phyloP scores from a whole-genome alignment of 129 eudicot species.

The Artemisia annua region DNA sequence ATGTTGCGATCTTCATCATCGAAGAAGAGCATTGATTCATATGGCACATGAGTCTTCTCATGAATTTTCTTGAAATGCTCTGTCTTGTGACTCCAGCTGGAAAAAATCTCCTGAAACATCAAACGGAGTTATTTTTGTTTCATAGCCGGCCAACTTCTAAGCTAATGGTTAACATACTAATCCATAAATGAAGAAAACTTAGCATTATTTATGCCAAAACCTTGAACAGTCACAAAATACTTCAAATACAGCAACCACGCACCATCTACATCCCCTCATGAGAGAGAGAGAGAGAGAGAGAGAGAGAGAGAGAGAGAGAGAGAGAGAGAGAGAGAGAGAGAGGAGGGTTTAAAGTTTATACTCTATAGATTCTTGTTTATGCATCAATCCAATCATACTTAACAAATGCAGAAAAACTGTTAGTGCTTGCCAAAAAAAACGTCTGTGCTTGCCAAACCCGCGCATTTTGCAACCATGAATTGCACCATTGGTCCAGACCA shows the following conservation, averaged over 20 bases:
- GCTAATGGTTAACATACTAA: neutral
- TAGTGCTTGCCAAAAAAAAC: too few species aligned
- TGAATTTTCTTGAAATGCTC: conserved; percentile 89
- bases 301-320: too few species aligned
- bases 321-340: too few species aligned
- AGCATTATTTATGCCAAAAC: neutral
- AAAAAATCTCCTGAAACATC: conserved; percentile 75
- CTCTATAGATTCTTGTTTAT: too few species aligned
- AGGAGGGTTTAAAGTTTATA: too few species aligned
- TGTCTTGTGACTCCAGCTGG: conserved; percentile 95
- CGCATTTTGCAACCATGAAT: too few species aligned
- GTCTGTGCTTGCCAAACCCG: too few species aligned
- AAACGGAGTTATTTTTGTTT: conserved; percentile 1
- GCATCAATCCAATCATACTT: too few species aligned
- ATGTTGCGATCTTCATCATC: conserved; percentile 94
- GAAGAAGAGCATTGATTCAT: conserved; percentile 80
- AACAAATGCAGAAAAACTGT: too few species aligned
- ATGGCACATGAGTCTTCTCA: conserved; percentile 66
- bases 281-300: neutral
- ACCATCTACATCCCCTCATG: conserved; percentile 14
- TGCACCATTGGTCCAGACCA: too few species aligned
- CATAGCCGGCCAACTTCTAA: neutral
- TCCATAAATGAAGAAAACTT: neutral
- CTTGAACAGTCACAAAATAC: neutral
- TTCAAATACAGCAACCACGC: neutral